phyloP scores from a whole-genome alignment of 148 eudicot species.

The Gaultheria prostrata region DNA sequence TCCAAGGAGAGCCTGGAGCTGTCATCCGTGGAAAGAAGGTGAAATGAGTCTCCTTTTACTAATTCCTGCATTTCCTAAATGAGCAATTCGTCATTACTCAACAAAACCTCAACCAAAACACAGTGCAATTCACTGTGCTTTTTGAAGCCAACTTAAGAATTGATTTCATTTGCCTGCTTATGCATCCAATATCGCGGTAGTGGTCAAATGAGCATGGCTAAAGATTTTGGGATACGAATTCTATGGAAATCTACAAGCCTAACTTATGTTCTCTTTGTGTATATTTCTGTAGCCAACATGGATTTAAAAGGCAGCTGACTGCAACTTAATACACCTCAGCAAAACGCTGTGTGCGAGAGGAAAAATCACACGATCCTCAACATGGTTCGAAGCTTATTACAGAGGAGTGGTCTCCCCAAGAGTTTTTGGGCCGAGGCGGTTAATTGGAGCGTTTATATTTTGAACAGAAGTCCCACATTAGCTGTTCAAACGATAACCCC shows the following conservation, averaged over 20 bases:
- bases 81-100: too few species aligned
- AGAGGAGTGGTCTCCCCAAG: not conserved
- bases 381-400: not conserved
- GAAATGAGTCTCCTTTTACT: not conserved
- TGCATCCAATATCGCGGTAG: not conserved
- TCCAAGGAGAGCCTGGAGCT: slow-evolving; percentile 58
- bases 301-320: too few species aligned
- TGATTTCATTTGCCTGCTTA: not conserved
- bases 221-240: not conserved
- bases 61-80: not conserved
- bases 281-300: not conserved
- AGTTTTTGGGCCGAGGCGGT: not conserved
- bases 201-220: not conserved
- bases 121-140: too few species aligned
- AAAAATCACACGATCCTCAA: not conserved
- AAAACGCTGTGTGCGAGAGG: too few species aligned
- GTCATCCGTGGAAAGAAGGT: slow-evolving; percentile 71
- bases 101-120: too few species aligned
- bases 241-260: not conserved
- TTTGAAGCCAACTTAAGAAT: not conserved
- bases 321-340: too few species aligned
- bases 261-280: not conserved
- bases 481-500: not conserved
- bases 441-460: slow-evolving; percentile 2
- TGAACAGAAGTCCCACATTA: not conserved